A percentile compares a stretch with the other conserved stretches of the same genome.
Conservation (phyloP, 257 asterid species). For the Anisodus acutangulus region DNA sequence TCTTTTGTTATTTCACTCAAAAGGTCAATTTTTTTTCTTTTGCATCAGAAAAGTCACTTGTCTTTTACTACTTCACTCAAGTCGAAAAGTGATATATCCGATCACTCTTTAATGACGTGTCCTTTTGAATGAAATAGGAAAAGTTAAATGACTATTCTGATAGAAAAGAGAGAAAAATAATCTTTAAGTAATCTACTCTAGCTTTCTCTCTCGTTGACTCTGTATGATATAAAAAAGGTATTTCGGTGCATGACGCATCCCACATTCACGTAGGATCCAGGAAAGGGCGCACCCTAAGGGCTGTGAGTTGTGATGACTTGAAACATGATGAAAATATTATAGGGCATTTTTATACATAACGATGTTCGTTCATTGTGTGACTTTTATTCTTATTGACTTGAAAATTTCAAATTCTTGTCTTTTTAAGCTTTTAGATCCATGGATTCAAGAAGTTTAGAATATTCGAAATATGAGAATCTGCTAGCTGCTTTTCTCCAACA, state of each 20-base stretch:
- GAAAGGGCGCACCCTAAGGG: neutral
- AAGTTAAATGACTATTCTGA: too few relatives aligned
- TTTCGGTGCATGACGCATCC: neutral
- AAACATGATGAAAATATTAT: neutral
- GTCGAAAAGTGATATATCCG: too few relatives aligned
- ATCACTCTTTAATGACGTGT: too few relatives aligned
- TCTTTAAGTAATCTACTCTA: too few relatives aligned
- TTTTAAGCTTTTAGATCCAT: conserved; percentile 53
- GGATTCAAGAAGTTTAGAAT: conserved; percentile 63
- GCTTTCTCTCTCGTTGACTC: neutral
- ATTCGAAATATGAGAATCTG: conserved; percentile 53
- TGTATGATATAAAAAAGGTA: neutral
- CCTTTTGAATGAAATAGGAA: too few relatives aligned
- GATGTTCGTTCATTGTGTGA: neutral
- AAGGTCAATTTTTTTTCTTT: too few relatives aligned
- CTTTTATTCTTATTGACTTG: neutral
- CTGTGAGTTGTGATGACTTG: neutral
- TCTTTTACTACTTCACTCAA: too few relatives aligned
- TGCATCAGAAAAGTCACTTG: too few relatives aligned
- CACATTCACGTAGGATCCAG: neutral
- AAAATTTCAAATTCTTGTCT: neutral
- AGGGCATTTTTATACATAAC: neutral
- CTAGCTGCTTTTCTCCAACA: conserved; percentile 48
- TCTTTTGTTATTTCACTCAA: too few relatives aligned
- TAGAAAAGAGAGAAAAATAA: too few relatives aligned